These are phyloP conservation scores for Ramularia collo-cygni DNA, from an alignment of 2,329 filamentous ascomycete species.

Conservation along the genomic window DNA sequence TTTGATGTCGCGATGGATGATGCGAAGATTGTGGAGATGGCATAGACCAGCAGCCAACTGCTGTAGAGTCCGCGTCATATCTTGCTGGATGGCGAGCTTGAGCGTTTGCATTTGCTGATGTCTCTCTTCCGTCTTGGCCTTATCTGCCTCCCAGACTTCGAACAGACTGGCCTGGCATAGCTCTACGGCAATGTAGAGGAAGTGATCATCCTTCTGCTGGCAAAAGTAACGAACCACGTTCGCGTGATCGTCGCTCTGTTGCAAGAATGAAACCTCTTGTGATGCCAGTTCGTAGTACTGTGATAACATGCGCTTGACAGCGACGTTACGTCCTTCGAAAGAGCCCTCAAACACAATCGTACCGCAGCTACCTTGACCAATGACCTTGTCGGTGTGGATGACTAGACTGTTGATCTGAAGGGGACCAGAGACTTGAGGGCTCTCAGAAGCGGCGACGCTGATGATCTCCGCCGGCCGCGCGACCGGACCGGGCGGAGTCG, in stretches of 20 bases:
- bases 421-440: slow-evolving; percentile 38
- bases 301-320: slow-evolving; percentile 93
- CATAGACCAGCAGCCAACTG: slow-evolving; percentile 86
- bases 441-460: slow-evolving; percentile 37
- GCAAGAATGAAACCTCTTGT: slow-evolving; percentile 81
- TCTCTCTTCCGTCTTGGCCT: slow-evolving; percentile 49
- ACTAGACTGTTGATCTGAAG: slow-evolving; percentile 55
- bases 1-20: slow-evolving; percentile 95
- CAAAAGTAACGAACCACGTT: slow-evolving; percentile 97
- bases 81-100: slow-evolving; percentile 63
- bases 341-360: slow-evolving; percentile 92
- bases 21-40: slow-evolving; percentile 83
- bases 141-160: slow-evolving; percentile 84
- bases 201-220: slow-evolving; percentile 79
- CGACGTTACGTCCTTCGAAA: slow-evolving; percentile 83
- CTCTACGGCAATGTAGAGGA: slow-evolving; percentile 93
- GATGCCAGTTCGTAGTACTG: slow-evolving; percentile 94
- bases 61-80: slow-evolving; percentile 72
- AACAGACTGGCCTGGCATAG: slow-evolving; percentile 89
- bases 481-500: slow-evolving; percentile 30
- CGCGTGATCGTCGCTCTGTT: slow-evolving; percentile 90
- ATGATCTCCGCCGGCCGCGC: slow-evolving; percentile 33
- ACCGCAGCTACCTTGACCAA: slow-evolving; percentile 84
- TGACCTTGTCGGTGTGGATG: slow-evolving; percentile 53
- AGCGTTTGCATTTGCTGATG: slow-evolving; percentile 46